Evolutionary conservation across 2,329 filamentous ascomycete species (phyloP), one percentile per base, ranked within the genome.

Genomic region (Arthrobotrys pseudoclavata): DNA sequence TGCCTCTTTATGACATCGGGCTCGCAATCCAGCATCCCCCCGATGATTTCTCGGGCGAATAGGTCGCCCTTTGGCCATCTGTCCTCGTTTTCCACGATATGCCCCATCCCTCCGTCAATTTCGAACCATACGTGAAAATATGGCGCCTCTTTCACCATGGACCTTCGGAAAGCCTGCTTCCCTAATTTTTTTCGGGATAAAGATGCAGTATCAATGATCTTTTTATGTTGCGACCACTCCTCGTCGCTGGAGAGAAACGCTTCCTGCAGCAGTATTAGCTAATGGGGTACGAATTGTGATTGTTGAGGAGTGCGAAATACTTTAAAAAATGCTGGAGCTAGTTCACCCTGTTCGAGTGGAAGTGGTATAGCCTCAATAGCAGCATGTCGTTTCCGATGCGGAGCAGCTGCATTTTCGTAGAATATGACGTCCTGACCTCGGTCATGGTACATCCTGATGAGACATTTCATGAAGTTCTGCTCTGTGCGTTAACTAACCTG

Each of bases 121-220:
- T 90, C 89, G 83, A 98, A 98, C 94, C 95, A 99, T 20, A 91
- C 95, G 83, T 99, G 96, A 82, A 99, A 99, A 83, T 99, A 99
- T 0, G 96, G 95, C 92, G 96, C 95, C 85, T 99, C 95, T 85
- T 96, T 97, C 12, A 92, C 93, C 77, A 99, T 86, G 20, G 88
- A 91, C 70, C 90, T 88, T 0, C 95, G 88, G 83, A 99, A 99
- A 0, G 96, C 94, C 66, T 88, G 84, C 82, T 92, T 92, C 0
- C 95, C 96, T 79, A 93, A 83, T 0, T 92, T 89, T 2, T 87
- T 83, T 76, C 85, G 86, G 13, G 86, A 88, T 79, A 86, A 86
- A 34, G 84, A 83, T 7, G 89, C 84, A 0, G 96, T 99, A 83
- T 98, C 94, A 79, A 99, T 97, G 79, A 99, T 86, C 83, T 97